phyloP scores from a whole-genome alignment of 73 alveolate genomes.

The Tetrahymena thermophila region DNA sequence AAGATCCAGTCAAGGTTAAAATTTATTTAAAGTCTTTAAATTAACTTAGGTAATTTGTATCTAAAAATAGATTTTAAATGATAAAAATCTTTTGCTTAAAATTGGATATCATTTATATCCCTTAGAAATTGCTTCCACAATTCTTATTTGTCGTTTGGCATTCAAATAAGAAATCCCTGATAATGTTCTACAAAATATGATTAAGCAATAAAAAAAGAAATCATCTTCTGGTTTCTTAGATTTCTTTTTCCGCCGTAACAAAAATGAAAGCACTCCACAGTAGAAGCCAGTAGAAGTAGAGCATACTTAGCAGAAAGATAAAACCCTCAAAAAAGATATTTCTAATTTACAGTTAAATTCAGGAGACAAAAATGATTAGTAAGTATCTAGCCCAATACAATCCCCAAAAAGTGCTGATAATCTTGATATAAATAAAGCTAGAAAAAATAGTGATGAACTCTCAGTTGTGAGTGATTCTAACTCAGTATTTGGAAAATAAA shows the following conservation, averaged over 20 bases:
- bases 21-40: background rate
- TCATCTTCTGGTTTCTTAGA: background rate
- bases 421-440: background rate
- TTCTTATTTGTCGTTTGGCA: conserved; percentile 75
- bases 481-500: background rate
- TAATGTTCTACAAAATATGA: conserved; percentile 18
- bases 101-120: conserved; percentile 71
- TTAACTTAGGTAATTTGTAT: background rate
- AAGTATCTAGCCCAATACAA: background rate
- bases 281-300: background rate
- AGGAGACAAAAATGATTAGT: background rate
- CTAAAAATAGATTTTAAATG: conserved; percentile 32
- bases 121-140: conserved; percentile 79
- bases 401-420: background rate
- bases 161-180: conserved; percentile 68
- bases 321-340: background rate
- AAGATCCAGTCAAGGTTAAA: conserved; percentile 64
- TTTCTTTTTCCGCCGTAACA: background rate
- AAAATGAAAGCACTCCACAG: background rate
- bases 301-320: background rate
- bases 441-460: background rate
- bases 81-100: conserved; percentile 73
- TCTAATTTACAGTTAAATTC: background rate
- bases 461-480: background rate
- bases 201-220: conserved; percentile 10